Evolutionary conservation across 2,329 filamentous ascomycete genomes (phyloP).

Genomic region (Akanthomyces muscarius): DNA sequence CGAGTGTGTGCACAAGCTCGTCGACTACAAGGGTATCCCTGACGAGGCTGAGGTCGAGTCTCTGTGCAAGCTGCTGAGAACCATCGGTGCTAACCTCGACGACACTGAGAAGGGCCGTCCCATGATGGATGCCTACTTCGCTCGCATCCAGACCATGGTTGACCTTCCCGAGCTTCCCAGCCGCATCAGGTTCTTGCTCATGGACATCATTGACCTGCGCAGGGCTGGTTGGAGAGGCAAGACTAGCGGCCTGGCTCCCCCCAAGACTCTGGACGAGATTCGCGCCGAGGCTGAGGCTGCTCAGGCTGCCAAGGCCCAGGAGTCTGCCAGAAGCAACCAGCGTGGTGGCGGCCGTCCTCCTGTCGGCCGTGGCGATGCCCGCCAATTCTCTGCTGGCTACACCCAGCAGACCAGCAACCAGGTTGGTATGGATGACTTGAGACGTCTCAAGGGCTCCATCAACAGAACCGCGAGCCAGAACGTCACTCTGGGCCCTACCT

Average conservation of each 20-base stretch:
- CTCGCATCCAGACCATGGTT: constrained; percentile 77
- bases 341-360: constrained; percentile 65
- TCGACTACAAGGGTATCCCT: constrained; percentile 88
- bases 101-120: constrained; percentile 73
- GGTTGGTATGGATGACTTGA: constrained; percentile 86
- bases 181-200: constrained; percentile 91
- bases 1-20: constrained; percentile 94
- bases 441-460: constrained; percentile 66
- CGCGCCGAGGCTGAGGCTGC: constrained; percentile 75
- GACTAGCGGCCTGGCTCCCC: constrained; percentile 78
- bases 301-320: constrained; percentile 76
- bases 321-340: constrained; percentile 58
- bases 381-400: constrained; percentile 73
- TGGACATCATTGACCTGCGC: constrained; percentile 88
- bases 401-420: constrained; percentile 75
- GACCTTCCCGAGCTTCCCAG: constrained; percentile 77
- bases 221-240: constrained; percentile 76
- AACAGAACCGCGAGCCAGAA: constrained; percentile 59
- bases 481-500: constrained; percentile 72
- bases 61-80: constrained; percentile 85
- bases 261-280: constrained; percentile 93
- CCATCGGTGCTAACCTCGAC: constrained; percentile 86
- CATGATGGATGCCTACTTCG: constrained; percentile 93
- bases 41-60: constrained; percentile 97
- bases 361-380: constrained; percentile 79